These are phyloP conservation scores for Skeletonema menzelii DNA, from an alignment of 108 stramenopile species.

Conservation along the genomic window DNA sequence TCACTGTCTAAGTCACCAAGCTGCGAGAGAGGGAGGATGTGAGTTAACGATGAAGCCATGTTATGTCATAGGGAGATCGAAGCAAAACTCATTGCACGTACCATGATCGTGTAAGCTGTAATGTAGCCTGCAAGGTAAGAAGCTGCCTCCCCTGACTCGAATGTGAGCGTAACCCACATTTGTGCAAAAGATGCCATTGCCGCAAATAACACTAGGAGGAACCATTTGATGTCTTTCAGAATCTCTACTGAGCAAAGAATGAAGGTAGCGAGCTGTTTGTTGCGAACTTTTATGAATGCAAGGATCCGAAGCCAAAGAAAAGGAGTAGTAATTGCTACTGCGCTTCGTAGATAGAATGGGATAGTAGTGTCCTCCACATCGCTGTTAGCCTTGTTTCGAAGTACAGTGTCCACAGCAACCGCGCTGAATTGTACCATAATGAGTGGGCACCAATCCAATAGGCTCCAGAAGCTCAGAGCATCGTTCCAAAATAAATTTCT, in stretches of 20 bases:
- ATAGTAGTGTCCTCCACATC: conserved; percentile 30
- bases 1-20: conserved; percentile 14
- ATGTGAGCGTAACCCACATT: conserved; percentile 4
- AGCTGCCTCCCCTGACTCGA: background rate
- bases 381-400: conserved; percentile 23
- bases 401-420: conserved; percentile 32
- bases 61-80: background rate
- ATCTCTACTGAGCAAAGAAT: conserved; percentile 57
- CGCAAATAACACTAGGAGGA: conserved; percentile 57
- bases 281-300: conserved; percentile 57
- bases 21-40: background rate
- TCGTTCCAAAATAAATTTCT: conserved; percentile 21
- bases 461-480: conserved; percentile 63
- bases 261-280: conserved; percentile 66
- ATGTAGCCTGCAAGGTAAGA: background rate
- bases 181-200: conserved; percentile 54
- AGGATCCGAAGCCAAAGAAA: conserved; percentile 58
- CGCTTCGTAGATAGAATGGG: conserved; percentile 27
- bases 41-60: background rate
- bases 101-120: conserved; percentile 2
- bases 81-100: background rate
- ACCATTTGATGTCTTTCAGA: conserved; percentile 62
- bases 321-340: conserved; percentile 56
- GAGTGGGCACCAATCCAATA: conserved; percentile 51
- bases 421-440: conserved; percentile 43